Evolutionary conservation across 1,139 yeast species (phyloP).

Genomic region (Ogataea hybrid): DNA sequence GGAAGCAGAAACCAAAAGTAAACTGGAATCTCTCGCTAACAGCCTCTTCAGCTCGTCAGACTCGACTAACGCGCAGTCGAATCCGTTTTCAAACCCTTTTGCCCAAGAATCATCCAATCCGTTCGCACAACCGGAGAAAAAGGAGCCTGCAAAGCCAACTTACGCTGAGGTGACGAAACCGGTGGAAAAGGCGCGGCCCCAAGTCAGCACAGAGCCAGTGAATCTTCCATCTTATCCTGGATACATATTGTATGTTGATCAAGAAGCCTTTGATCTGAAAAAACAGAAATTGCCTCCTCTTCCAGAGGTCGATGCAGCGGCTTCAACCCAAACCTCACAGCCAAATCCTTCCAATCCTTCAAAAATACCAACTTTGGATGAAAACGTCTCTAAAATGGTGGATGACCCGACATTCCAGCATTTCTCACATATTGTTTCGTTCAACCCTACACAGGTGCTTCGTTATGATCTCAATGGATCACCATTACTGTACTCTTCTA

Average conservation of each 20-base stretch:
- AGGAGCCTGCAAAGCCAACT: conserved; percentile 14
- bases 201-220: conserved; percentile 6
- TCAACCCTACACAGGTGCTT: conserved; percentile 82
- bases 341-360: conserved; percentile 13
- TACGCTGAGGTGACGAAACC: conserved; percentile 21
- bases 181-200: conserved; percentile 2
- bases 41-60: conserved; percentile 35
- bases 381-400: conserved; percentile 49
- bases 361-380: conserved; percentile 31
- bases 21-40: conserved; percentile 38
- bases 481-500: conserved; percentile 71
- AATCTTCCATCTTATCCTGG: conserved; percentile 58
- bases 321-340: conserved; percentile 8
- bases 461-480: conserved; percentile 75
- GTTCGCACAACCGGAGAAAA: conserved; percentile 23
- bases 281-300: conserved; percentile 28
- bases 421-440: conserved; percentile 69
- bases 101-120: conserved; percentile 31
- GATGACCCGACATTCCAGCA: conserved; percentile 79
- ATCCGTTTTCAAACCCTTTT: conserved; percentile 35
- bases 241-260: conserved; percentile 64
- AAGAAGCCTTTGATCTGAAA: conserved; percentile 38
- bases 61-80: conserved; percentile 33
- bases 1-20: conserved; percentile 40
- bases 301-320: conserved; percentile 20